Percentiles rank a stretch among this genome's conserved stretches.
These are phyloP conservation scores for Nematodospora anomalae DNA, from an alignment of 1,139 yeast genomes.

Conservation along the genomic window DNA sequence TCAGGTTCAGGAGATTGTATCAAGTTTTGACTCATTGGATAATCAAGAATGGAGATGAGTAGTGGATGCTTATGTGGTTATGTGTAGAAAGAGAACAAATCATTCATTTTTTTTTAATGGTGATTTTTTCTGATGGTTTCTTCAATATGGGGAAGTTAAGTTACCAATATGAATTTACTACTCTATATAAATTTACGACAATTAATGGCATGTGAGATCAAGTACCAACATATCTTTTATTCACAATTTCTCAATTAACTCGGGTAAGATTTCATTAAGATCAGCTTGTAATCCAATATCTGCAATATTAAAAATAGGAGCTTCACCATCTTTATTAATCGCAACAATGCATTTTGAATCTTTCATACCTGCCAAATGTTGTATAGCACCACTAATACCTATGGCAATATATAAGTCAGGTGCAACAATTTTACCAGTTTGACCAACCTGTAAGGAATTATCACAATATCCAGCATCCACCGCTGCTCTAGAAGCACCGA, in stretches of 20 bases:
- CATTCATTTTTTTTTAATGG: not conserved
- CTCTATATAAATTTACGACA: too few relatives aligned
- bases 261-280: slow-evolving; percentile 81
- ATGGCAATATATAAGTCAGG: slow-evolving; percentile 92
- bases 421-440: slow-evolving; percentile 96
- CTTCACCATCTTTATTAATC: slow-evolving; percentile 90
- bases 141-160: too few relatives aligned
- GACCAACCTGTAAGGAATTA: slow-evolving; percentile 97
- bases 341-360: slow-evolving; percentile 94
- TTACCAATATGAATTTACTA: too few relatives aligned
- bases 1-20: not conserved
- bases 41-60: not conserved
- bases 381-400: slow-evolving; percentile 96
- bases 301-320: slow-evolving; percentile 89
- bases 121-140: too few relatives aligned
- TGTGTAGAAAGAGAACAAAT: not conserved
- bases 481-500: slow-evolving; percentile 98
- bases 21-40: not conserved
- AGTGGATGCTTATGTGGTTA: not conserved
- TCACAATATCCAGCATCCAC: slow-evolving; percentile 96
- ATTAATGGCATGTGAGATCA: too few relatives aligned
- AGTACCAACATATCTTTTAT: too few relatives aligned
- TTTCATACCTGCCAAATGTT: slow-evolving; percentile 98
- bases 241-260: slow-evolving; percentile 71
- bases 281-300: slow-evolving; percentile 92